Percentiles rank a stretch among this genome's conserved stretches.
Evolutionary conservation across 306 rosid genomes (phyloP).

Genomic region (Begonia loranthoides): DNA sequence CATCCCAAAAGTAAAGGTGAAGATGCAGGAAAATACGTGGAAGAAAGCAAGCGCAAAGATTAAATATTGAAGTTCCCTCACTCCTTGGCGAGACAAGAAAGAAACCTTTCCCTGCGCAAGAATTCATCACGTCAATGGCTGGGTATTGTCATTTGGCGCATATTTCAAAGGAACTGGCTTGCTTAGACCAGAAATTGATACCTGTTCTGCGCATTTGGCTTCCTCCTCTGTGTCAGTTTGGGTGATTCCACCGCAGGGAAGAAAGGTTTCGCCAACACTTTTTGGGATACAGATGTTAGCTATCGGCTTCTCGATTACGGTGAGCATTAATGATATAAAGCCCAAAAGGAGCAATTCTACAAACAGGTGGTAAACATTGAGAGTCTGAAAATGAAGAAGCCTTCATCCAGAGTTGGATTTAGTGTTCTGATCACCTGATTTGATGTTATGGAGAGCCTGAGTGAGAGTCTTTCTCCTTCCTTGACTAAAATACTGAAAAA

Average conservation of each 20-base stretch:
- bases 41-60: constrained; percentile 54
- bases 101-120: constrained; percentile 31
- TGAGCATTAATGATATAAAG: constrained; percentile 48
- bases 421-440: constrained; percentile 28
- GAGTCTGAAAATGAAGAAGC: too few relatives aligned
- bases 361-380: too few relatives aligned
- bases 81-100: constrained; percentile 33
- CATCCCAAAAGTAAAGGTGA: constrained; percentile 31
- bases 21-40: constrained; percentile 44
- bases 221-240: neutral
- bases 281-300: constrained; percentile 40
- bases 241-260: constrained; percentile 27
- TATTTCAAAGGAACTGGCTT: neutral
- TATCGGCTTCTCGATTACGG: constrained; percentile 34
- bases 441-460: constrained; percentile 68
- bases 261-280: constrained; percentile 29
- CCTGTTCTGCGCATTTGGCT: constrained; percentile 22
- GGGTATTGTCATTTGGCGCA: neutral
- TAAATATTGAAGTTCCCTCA: constrained; percentile 54
- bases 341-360: constrained; percentile 69
- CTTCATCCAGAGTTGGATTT: neutral
- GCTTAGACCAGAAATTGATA: neutral
- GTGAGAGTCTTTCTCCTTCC: constrained; percentile 50
- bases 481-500: constrained; percentile 24
- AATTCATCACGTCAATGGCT: neutral